Base-by-base conservation (phyloP, 192 early-diverging fungal genomes). In the Cetraspora pellucida region DNA sequence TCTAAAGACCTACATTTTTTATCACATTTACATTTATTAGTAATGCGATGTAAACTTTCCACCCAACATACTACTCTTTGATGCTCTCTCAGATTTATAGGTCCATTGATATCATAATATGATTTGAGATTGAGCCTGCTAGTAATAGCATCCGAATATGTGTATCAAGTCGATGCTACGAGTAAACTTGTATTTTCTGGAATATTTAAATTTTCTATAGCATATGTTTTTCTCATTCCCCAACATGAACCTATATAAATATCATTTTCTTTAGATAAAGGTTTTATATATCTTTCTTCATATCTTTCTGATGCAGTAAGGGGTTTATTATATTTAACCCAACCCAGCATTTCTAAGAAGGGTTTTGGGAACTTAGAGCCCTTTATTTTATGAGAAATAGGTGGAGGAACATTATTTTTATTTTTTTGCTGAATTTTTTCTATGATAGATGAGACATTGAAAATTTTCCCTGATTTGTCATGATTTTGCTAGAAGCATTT, bases 401-500 rank as follows among this genome's bases (percentile, higher is more conserved):
- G 14, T 69, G 45, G 37, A 11, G 23, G 23, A 30, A 65, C 30
- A 65, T 65, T 69, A 69, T 69, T 69, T 49, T 69, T 69, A 69
- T 69, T 69, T 69, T 69, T 69, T 69, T 69, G 67, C 28, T 69
- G 45, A 45, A 69, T 69, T 69, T 69, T 69, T 69, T 49, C 45
- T 49, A 28, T 45, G 47, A 69, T 69, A 69, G 45, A 69, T 69
- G 45, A 45, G 67, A 47, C 44, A 69, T 69, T 69, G 46, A 69
- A 69, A 69, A 69, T 69, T 69, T 49, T 30, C 21, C 37, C 67
- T 47, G 17, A 49, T 69, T 69, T 45, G 46, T 69, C 67, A n/a
- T 45, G 6, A 69, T 69, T 69, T 69, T 69, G 67, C 67, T 69
- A 45, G 67, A 69, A 69, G 47, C 67, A 69, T 69, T 69, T 69